Conservation (phyloP, 176 grass and related monocot species). For the Cocos nucifera region DNA sequence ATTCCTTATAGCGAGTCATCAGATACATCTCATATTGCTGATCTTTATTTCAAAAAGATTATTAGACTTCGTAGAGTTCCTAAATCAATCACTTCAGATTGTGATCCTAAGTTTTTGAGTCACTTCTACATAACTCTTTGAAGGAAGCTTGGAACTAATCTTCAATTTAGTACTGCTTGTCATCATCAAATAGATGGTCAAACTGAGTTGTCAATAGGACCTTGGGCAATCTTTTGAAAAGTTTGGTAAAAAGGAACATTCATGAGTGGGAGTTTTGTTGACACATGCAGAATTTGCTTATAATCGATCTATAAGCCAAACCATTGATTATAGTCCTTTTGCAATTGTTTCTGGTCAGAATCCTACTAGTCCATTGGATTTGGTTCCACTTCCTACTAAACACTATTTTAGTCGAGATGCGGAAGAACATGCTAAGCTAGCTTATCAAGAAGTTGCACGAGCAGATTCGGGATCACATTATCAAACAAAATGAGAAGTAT, state of each 20-base stretch:
- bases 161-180: slow-evolving; percentile 2
- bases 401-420: neutral
- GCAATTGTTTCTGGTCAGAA: neutral
- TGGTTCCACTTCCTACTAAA: neutral
- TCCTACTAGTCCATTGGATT: neutral
- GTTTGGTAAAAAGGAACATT: no score
- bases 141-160: neutral
- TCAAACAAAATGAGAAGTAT: neutral
- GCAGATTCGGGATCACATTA: neutral
- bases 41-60: neutral
- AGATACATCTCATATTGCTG: neutral
- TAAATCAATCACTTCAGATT: no score
- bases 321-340: neutral
- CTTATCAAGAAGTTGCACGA: neutral
- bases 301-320: neutral
- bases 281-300: neutral
- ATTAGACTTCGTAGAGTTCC: neutral
- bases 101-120: no score
- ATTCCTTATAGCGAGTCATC: neutral
- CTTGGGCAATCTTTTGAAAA: no score
- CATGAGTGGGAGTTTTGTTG: no score
- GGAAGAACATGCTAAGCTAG: neutral
- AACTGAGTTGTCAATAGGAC: neutral
- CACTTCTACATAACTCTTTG: no score
- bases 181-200: neutral